Evolutionary conservation across 768 basidiomycete species (phyloP), one percentile per base, ranked within the genome.

Genomic region (Lepiota subincarnata): DNA sequence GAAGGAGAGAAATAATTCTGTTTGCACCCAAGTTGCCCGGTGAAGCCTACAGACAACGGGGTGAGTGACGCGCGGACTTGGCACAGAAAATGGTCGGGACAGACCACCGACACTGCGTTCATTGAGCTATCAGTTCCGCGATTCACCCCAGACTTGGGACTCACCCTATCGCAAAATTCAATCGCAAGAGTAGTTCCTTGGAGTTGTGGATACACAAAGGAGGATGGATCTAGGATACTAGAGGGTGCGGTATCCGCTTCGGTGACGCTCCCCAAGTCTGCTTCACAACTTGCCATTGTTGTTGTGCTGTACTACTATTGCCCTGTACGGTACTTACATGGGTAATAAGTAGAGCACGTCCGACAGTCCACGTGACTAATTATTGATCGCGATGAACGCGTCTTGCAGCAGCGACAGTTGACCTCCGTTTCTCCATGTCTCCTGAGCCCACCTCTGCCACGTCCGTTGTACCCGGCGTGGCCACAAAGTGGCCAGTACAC

Each of bases 21-120:
- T 97, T 57, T 91, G 88, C n/a, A 86, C 79, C 95, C 95, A 98
- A 10, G 83, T 84, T 28, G 95, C 94, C 61, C 94, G 80, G 60
- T 95, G 93, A 36, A 94, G 78, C 94, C 94, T 95, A 62, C 40
- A 47, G 14, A 22, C 14, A 6, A 34, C n/a, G 39, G 8, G 20
- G 20, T 24, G 56, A 34, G 48, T 31, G 3, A 19, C 36, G 36
- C 19, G 42, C 35, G 41, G 31, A 26, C n/a, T 14, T 11, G 24
- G n/a, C 38, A 54, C 14, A 6, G 13, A 31, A 24, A 28, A 46
- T 34, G 1, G 47, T 28, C 45, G 26, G 6, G 40, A 54, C 79
- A 65, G 65, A 90, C 90, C 90, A 94, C 68, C 88, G 86, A 67
- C 92, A 92, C 87, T 90, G 57, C 26, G 39, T 18, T 16, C 34